A percentile compares a stretch with the other conserved stretches of the same genome.
phyloP scores from a whole-genome alignment of 371 early-diverging fungal genomes.

The Syncephalastrum racemosum region DNA sequence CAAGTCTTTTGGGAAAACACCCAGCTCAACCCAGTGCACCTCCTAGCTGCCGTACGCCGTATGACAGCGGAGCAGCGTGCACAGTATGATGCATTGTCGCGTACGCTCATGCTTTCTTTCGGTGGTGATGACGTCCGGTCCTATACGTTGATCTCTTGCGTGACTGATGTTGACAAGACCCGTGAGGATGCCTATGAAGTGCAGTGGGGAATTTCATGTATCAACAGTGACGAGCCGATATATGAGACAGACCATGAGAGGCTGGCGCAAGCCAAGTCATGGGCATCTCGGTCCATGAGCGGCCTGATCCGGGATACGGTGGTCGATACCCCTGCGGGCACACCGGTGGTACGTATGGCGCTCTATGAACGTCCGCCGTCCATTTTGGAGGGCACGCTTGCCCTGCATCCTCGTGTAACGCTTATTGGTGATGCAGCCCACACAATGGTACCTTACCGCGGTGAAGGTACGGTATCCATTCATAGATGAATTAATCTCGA shows the following conservation, averaged over 20 bases:
- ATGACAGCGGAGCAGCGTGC: conserved; percentile 3
- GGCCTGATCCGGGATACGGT: conserved; percentile 1
- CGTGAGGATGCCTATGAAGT: conserved; percentile 3
- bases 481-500: too few species aligned
- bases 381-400: background rate
- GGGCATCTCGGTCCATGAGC: conserved; percentile 2
- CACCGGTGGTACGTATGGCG: background rate
- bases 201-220: conserved; percentile 6
- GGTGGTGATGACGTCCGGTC: background rate
- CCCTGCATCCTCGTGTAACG: conserved; percentile 1
- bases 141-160: background rate
- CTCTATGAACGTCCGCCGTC: conserved; percentile 16
- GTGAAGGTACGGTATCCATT: conserved; percentile 23
- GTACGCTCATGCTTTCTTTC: background rate
- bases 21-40: conserved; percentile 8
- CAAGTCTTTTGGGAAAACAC: conserved; percentile 11
- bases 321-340: background rate
- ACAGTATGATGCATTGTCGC: background rate
- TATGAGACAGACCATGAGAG: conserved; percentile 4
- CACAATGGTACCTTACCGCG: conserved; percentile 16
- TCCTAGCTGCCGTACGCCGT: conserved; percentile 7
- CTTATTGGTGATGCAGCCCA: conserved; percentile 20
- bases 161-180: conserved; percentile 11
- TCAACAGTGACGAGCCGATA: background rate
- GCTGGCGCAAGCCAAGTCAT: conserved; percentile 3